Percentiles rank a stretch among this genome's conserved stretches.
These are phyloP conservation scores for Staphylotrichum longicolle DNA, from an alignment of 495 filamentous ascomycete genomes.

Conservation along the genomic window DNA sequence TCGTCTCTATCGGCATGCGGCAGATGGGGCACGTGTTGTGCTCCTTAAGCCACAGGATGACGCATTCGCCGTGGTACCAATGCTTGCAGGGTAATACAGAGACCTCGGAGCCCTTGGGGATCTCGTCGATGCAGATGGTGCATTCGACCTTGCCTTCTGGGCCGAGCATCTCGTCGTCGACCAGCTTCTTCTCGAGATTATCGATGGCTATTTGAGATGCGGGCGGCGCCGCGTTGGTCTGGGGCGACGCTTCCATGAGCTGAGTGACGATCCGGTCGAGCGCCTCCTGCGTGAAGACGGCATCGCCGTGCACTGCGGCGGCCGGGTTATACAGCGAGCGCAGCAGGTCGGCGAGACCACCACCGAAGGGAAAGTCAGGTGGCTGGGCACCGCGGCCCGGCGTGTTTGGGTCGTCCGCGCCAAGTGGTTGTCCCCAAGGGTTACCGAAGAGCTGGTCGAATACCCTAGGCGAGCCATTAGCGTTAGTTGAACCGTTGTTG, in stretches of 20 bases:
- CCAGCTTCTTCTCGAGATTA: slow-evolving; percentile 64
- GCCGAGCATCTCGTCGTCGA: slow-evolving; percentile 65
- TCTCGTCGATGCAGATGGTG: slow-evolving; percentile 90
- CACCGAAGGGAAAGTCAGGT: slow-evolving; percentile 27
- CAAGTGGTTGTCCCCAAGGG: not conserved
- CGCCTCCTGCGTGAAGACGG: slow-evolving; percentile 88
- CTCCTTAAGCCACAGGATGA: slow-evolving; percentile 75
- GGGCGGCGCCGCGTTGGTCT: slow-evolving; percentile 77
- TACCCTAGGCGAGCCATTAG: slow-evolving; percentile 14
- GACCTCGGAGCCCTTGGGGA: slow-evolving; percentile 71
- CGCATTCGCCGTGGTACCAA: slow-evolving; percentile 83
- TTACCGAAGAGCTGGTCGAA: slow-evolving; percentile 26
- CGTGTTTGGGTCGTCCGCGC: slow-evolving; percentile 9
- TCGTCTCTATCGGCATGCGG: slow-evolving; percentile 65
- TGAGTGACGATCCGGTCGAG: slow-evolving; percentile 84
- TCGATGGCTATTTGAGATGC: slow-evolving; percentile 72
- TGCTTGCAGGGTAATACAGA: slow-evolving; percentile 82
- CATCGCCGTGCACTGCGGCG: slow-evolving; percentile 65
- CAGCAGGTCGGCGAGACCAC: slow-evolving; percentile 44
- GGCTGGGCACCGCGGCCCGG: slow-evolving; percentile 16
- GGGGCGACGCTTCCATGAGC: slow-evolving; percentile 76
- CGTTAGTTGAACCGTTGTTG: slow-evolving; percentile 12
- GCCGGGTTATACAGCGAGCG: slow-evolving; percentile 57
- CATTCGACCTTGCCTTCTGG: slow-evolving; percentile 67
- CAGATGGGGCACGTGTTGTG: slow-evolving; percentile 93